Base-by-base conservation (phyloP, 805 yeast species). In the Ogataea paradorogensis region DNA sequence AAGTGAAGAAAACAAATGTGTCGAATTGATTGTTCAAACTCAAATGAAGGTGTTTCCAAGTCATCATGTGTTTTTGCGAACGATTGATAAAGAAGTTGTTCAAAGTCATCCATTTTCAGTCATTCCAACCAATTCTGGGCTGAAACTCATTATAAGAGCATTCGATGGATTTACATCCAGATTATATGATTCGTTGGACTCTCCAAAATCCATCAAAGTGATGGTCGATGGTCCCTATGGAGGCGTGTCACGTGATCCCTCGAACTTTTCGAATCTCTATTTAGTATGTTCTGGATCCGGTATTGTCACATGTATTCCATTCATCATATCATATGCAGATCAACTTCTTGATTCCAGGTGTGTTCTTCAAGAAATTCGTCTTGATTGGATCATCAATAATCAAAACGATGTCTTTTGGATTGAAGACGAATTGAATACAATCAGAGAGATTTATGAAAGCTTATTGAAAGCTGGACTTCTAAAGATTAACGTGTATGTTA, bases 81-180 rank as follows among this genome's bases (percentile, higher is more conserved):
- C 73, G 41, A 59, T 62, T 3, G 78, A 73, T 2, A 46, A 64
- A 10, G 59, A 66, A 27, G 58, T 74, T 15, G 49, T 74, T 15
- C 79, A 76, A 44, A 74, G 69, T 46, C 83, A 77, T 56, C 82
- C 82, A 10, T 77, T 77, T 51, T 74, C 81, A 1, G 69, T 76
- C 7, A 45, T 71, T 21, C 67, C 73, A 3, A 46, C 62, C 15
- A 52, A 48, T 15, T 52, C 54, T 1, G 56, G 46, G 14, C 51
- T 76, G 56, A 70, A 66, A 46, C 61, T 77, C 27, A 55, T 76
- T 7, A 61, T 77, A 3, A 63, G 69, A 23, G 71, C 78, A 0
- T 64, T 67, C 40, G 57, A 55, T 4, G 83, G 83, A 0, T 55
- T 76, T 29, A 76, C 83, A 1, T 58, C 46, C 30, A 48, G 46